phyloP scores from a whole-genome alignment of 83 land plant species.

The Larix sibirica region DNA sequence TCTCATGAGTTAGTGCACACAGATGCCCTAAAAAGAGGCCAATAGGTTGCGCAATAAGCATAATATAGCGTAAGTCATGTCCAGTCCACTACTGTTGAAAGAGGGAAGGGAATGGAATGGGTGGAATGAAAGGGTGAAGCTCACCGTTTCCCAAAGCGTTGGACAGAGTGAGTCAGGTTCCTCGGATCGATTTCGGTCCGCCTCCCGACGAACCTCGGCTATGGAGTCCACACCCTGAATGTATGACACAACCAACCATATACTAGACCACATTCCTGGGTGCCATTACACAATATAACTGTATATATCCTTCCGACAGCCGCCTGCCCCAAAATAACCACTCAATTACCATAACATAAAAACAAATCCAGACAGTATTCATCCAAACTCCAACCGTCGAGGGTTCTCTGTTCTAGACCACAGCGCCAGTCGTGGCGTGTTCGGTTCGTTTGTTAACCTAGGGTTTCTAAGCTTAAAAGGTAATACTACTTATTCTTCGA shows the following conservation, averaged over 20 bases:
- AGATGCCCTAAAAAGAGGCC: too few relatives aligned
- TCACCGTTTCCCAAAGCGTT: slow-evolving; percentile 16
- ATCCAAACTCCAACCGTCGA: slow-evolving; percentile 12
- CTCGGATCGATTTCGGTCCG: slow-evolving; percentile 17
- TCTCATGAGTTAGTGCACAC: too few relatives aligned
- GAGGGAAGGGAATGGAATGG: too few relatives aligned
- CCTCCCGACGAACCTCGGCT: neutral
- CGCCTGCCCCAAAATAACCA: slow-evolving; percentile 9
- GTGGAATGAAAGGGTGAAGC: too few relatives aligned
- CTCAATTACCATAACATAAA: neutral
- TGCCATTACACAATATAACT: too few relatives aligned
- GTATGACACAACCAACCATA: too few relatives aligned
- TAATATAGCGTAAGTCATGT: too few relatives aligned
- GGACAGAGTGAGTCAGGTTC: neutral
- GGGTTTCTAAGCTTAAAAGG: neutral
- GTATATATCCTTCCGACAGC: neutral
- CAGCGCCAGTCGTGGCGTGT: neutral
- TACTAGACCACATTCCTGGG: too few relatives aligned
- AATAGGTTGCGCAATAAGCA: too few relatives aligned
- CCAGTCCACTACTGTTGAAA: too few relatives aligned
- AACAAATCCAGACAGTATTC: neutral
- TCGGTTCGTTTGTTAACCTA: neutral
- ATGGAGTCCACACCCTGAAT: too few relatives aligned
- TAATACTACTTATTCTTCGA: too few relatives aligned
- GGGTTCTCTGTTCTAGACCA: neutral